Evolutionary conservation across 768 basidiomycete genomes (phyloP), one percentile per base, ranked within the genome.

Genomic region (Mycena polygramma): DNA sequence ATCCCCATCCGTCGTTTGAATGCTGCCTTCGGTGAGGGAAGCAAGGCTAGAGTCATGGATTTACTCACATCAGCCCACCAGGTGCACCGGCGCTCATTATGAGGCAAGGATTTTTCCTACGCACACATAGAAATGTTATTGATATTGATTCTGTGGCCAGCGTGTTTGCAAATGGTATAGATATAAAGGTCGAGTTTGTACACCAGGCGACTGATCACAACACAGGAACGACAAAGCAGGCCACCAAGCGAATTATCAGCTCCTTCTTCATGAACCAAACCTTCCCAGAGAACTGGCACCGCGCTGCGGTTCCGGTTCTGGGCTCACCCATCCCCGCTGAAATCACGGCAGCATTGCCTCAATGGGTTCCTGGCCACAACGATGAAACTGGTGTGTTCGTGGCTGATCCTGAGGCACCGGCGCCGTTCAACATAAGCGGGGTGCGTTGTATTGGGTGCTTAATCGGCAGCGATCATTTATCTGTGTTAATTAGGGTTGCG

Each of bases 201-300:
- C 30, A 30, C 30, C 30, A 6, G 30, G 30, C n/a, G 30, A 30
- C 30, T 41, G 15, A 36, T 24, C 36, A 63, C 52, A 58, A 43
- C 48, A 37, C 68, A 69, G 68, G 68, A 48, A 71, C 70, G 3
- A 71, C 70, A 19, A 49, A 63, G 22, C 58, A 62, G 19, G 45
- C 65, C 22, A 67, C 70, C 30, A 41, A 53, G 8, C 60, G 35
- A 0, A 71, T 67, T 20, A 46, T 71, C 10, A 71, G 30, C 30
- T 30, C 30, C 30, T 30, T 30, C 30, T 30, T 30, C 70, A 39
- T 71, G 62, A 45, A 64, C 30, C 30, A 30, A 6, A 30, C 30
- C 30, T 30, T 30, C 30, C 30, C 30, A 30, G 30, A 30, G 30
- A 30, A 30, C 30, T 30, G 30, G 30, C 30, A 30, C 30, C 30